phyloP scores from a whole-genome alignment of 176 grass and related monocot genomes.

The Phoenix dactylifera region DNA sequence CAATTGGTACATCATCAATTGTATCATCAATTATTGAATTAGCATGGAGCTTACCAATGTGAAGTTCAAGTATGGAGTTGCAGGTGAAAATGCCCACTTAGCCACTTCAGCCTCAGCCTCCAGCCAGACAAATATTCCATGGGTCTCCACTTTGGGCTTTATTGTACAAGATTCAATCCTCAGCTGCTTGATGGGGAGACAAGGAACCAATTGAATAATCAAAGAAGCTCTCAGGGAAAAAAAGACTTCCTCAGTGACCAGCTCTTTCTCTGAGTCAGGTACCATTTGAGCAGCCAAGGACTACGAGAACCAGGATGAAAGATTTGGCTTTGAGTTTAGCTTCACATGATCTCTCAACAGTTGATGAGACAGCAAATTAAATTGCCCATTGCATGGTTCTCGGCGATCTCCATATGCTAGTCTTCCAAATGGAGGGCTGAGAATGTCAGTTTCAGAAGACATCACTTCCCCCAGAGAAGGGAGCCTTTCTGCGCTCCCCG shows the following conservation, averaged over 20 bases:
- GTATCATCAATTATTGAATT: too few species aligned
- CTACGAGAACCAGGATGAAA: slow-evolving; percentile 25
- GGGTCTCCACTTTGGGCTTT: too few species aligned
- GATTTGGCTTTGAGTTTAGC: slow-evolving; percentile 54
- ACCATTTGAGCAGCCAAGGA: slow-evolving; percentile 9
- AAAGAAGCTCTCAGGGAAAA: too few species aligned
- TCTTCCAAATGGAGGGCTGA: slow-evolving; percentile 61
- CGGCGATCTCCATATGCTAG: slow-evolving; percentile 40
- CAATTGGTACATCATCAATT: too few species aligned
- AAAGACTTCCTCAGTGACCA: not conserved
- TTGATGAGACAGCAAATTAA: slow-evolving; percentile 32
- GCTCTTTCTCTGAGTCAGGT: not conserved
- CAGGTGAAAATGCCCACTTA: too few species aligned
- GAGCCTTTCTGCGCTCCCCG: slow-evolving; percentile 43
- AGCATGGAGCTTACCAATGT: too few species aligned
- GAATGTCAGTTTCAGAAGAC: slow-evolving; percentile 54
- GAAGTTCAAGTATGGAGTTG: too few species aligned
- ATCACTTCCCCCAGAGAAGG: slow-evolving; percentile 35
- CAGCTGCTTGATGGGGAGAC: too few species aligned
- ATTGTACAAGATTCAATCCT: too few species aligned
- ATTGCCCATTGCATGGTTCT: slow-evolving; percentile 36
- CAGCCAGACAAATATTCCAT: too few species aligned
- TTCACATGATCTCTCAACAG: slow-evolving; percentile 34
- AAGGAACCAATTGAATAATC: too few species aligned
- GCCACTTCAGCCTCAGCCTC: too few species aligned